Evolutionary conservation across 768 basidiomycete species (phyloP).

Genomic region (Crassisporium funariophilum): DNA sequence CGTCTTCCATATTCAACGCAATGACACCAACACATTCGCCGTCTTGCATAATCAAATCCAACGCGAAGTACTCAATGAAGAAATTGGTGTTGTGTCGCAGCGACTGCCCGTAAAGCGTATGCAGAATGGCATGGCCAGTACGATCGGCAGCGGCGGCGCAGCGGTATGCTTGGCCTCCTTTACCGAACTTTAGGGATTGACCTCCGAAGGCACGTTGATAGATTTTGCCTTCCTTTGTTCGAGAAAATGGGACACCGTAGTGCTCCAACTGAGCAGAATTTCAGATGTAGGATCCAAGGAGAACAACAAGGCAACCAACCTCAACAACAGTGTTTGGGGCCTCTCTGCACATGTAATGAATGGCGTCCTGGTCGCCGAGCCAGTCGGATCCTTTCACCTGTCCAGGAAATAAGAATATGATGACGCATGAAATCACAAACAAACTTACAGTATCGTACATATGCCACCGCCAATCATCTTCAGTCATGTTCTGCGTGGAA

Average conservation of each 20-base stretch:
- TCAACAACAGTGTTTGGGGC: slow-evolving; percentile 93
- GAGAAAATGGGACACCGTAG: slow-evolving; percentile 97
- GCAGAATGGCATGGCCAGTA: slow-evolving; percentile 96
- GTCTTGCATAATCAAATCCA: slow-evolving; percentile 97
- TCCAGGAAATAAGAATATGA: slow-evolving; percentile 17
- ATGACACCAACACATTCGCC: slow-evolving; percentile 99
- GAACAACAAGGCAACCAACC: slow-evolving; percentile 41
- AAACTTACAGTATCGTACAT: slow-evolving; percentile 90
- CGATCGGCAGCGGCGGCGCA: slow-evolving; percentile 99
- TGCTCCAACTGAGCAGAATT: slow-evolving; percentile 78
- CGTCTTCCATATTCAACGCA: slow-evolving; percentile 99
- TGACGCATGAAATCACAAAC: slow-evolving; percentile 1
- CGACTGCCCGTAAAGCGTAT: slow-evolving; percentile 99
- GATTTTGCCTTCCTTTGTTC: slow-evolving; percentile 98
- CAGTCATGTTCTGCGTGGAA: slow-evolving; percentile 85
- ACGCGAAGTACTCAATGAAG: slow-evolving; percentile 99
- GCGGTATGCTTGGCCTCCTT: slow-evolving; percentile 98
- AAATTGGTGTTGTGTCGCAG: slow-evolving; percentile 99
- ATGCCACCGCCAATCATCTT: slow-evolving; percentile 99
- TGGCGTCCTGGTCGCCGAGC: slow-evolving; percentile 99
- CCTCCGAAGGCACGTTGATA: slow-evolving; percentile 99
- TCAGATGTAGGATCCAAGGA: slow-evolving; percentile 2
- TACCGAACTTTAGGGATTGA: slow-evolving; percentile 94
- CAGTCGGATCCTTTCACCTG: slow-evolving; percentile 99
- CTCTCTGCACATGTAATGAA: slow-evolving; percentile 99